Evolutionary conservation across 176 grass and related monocot genomes (phyloP).

Genomic region (Oryza rufipogon): DNA sequence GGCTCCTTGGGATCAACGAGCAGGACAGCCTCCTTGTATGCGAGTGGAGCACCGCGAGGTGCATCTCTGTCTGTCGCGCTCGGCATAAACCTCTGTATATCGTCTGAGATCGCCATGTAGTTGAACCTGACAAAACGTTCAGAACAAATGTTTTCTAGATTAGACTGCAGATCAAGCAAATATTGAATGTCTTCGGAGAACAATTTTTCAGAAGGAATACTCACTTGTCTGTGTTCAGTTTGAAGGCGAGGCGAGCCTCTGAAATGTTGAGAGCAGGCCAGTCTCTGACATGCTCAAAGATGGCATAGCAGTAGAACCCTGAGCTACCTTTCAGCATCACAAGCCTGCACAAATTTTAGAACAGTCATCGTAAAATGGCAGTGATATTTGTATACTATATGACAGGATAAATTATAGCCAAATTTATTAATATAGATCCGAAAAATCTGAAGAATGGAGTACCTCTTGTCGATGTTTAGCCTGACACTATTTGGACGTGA

Average conservation of each 20-base stretch:
- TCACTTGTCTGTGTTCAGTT: constrained; percentile 50
- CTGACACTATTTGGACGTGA: constrained; percentile 30
- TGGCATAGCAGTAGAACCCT: constrained; percentile 76
- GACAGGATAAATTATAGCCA: background rate
- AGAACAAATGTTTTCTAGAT: no score
- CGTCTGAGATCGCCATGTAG: constrained; percentile 78
- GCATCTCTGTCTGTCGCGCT: constrained; percentile 38
- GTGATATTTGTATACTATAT: background rate
- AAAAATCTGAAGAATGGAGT: no score
- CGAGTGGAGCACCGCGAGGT: constrained; percentile 30
- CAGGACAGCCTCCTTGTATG: constrained; percentile 72
- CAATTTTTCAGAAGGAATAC: background rate
- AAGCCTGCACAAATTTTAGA: constrained; percentile 43
- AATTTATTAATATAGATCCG: background rate
- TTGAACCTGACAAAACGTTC: constrained; percentile 44
- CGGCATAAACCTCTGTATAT: constrained; percentile 74
- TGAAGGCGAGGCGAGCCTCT: constrained; percentile 56
- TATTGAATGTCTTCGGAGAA: background rate
- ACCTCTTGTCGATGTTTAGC: constrained; percentile 71
- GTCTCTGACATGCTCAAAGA: constrained; percentile 53
- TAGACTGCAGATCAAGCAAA: no score
- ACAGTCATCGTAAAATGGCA: background rate
- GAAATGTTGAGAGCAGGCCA: constrained; percentile 57
- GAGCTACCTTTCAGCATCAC: constrained; percentile 67
- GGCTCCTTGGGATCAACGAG: constrained; percentile 54